phyloP scores from a whole-genome alignment of 2,329 filamentous ascomycete species.

The Aspergillus fischeri region DNA sequence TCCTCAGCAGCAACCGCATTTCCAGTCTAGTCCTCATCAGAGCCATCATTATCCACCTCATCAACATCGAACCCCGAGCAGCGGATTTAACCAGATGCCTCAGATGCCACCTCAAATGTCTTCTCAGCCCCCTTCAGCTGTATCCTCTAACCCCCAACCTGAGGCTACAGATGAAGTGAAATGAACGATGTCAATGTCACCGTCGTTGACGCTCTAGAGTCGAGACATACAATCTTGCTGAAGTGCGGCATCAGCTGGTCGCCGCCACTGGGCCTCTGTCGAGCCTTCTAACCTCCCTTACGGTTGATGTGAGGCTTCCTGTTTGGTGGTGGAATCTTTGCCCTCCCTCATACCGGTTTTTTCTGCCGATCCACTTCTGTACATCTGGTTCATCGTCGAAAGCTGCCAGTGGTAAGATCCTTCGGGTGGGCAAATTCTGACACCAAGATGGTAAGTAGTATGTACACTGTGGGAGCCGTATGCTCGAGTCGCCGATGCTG shows the following conservation, averaged over 20 bases:
- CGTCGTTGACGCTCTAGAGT: background rate
- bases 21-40: conserved; percentile 63
- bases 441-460: background rate
- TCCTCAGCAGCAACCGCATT: conserved; percentile 59
- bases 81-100: conserved; percentile 49
- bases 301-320: conserved; percentile 1
- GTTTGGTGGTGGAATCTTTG: background rate
- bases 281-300: conserved; percentile 4
- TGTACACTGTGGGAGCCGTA: background rate
- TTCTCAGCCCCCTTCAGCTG: conserved; percentile 30
- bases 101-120: conserved; percentile 44
- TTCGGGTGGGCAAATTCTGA: background rate
- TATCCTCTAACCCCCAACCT: conserved; percentile 36
- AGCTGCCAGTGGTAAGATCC: background rate
- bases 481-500: background rate
- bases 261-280: conserved; percentile 2
- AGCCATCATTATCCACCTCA: conserved; percentile 58
- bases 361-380: background rate
- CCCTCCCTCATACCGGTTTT: background rate
- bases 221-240: conserved; percentile 5
- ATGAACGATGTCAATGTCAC: conserved; percentile 29
- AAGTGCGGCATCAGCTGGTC: conserved; percentile 1
- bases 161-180: conserved; percentile 47
- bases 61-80: conserved; percentile 53
- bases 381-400: background rate